Conservation (phyloP, 768 basidiomycete genomes). For the Leccinum rimulosum region DNA sequence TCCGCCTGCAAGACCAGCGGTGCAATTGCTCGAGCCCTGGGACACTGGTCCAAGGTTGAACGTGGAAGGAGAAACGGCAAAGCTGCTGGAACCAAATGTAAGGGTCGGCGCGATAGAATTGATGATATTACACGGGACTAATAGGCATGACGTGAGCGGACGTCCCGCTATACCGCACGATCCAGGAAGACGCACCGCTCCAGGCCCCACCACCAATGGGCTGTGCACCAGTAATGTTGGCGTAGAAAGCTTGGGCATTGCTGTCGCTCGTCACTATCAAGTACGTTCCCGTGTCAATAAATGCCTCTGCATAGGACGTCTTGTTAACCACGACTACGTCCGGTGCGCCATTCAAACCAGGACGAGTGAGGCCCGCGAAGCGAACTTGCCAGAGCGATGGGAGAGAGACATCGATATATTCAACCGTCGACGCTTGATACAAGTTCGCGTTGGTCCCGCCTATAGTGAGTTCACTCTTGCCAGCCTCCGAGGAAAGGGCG, state of each 20-base stretch:
- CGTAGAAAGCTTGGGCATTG: conserved; percentile 29
- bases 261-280: conserved; percentile 27
- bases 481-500: conserved; percentile 39
- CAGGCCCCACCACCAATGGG: conserved; percentile 35
- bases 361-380: conserved; percentile 28
- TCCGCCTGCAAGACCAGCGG: conserved; percentile 36
- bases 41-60: conserved; percentile 44
- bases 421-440: conserved; percentile 44
- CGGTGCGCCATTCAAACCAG: conserved; percentile 16
- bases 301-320: conserved; percentile 24
- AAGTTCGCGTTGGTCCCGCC: conserved; percentile 49
- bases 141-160: conserved; percentile 7
- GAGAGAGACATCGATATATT: conserved; percentile 33
- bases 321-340: conserved; percentile 26
- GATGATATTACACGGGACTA: conserved; percentile 33
- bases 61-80: conserved; percentile 33
- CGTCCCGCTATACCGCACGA: too few species aligned
- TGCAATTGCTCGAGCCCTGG: conserved; percentile 32
- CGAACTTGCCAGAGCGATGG: conserved; percentile 39
- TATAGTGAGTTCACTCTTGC: conserved; percentile 51
- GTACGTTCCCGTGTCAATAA: conserved; percentile 36
- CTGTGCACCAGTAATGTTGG: conserved; percentile 29
- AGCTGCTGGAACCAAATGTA: conserved; percentile 38
- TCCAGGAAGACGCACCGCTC: conserved; percentile 25
- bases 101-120: conserved; percentile 31